These are phyloP conservation scores for Wickerhamiella dianesei DNA, from an alignment of 805 yeast genomes.

Conservation along the genomic window DNA sequence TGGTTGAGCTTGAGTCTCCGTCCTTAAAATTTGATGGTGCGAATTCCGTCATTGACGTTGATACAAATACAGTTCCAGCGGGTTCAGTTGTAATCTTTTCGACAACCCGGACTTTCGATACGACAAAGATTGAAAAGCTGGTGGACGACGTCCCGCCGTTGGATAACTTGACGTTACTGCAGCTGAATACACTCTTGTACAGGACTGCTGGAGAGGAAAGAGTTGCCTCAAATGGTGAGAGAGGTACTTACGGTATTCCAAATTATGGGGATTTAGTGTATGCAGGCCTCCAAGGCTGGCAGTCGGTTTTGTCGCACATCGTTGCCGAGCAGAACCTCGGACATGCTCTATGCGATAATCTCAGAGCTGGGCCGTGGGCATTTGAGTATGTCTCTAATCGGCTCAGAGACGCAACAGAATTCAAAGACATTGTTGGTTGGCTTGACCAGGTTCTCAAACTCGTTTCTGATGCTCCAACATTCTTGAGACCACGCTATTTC, in stretches of 20 bases:
- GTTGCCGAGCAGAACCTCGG: conserved; percentile 64
- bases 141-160: conserved; percentile 50
- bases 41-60: conserved; percentile 35
- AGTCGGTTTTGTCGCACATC: conserved; percentile 47
- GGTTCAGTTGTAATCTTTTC: conserved; percentile 82
- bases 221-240: conserved; percentile 57
- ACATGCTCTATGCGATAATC: conserved; percentile 68
- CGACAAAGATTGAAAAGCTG: conserved; percentile 46
- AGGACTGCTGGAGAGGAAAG: conserved; percentile 79
- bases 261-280: conserved; percentile 58
- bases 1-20: conserved; percentile 42
- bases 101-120: conserved; percentile 56
- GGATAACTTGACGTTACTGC: conserved; percentile 42
- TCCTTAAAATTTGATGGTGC: conserved; percentile 31
- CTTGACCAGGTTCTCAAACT: conserved; percentile 36
- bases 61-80: conserved; percentile 61
- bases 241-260: conserved; percentile 68
- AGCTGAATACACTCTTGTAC: conserved; percentile 62
- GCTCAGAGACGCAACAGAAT: conserved; percentile 37
- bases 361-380: conserved; percentile 83
- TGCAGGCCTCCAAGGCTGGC: conserved; percentile 93
- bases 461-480: conserved; percentile 57
- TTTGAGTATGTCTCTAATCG: conserved; percentile 59
- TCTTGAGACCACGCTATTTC: conserved; percentile 75
- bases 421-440: conserved; percentile 48